Conservation (phyloP, 208 protist genomes). For the Leptomonas seymouri region DNA sequence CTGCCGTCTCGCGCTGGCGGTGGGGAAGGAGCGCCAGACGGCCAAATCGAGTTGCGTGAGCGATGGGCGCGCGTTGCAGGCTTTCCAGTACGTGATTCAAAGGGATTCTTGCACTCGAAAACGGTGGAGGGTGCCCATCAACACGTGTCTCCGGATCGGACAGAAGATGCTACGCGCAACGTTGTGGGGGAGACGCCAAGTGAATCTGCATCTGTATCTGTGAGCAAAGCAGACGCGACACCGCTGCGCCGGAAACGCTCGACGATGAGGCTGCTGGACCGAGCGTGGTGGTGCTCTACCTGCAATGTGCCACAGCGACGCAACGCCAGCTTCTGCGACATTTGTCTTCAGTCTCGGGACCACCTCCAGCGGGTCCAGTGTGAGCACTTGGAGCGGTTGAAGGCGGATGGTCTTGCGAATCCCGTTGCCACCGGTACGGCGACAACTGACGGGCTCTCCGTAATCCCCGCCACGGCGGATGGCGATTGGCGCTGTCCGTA, state of each 20-base stretch:
- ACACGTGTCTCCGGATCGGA: background rate
- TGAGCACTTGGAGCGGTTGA: background rate
- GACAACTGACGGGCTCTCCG: background rate
- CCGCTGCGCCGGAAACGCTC: background rate
- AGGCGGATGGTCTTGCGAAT: background rate
- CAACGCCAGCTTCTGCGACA: slow-evolving; percentile 86
- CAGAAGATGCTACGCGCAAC: background rate
- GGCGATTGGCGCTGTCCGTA: slow-evolving; percentile 85
- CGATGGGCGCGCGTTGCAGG: background rate
- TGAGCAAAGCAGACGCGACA: background rate
- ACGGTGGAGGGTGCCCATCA: background rate
- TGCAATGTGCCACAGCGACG: slow-evolving; percentile 83
- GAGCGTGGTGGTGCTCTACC: slow-evolving; percentile 70
- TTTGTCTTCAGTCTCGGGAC: slow-evolving; percentile 65
- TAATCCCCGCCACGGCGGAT: slow-evolving; percentile 15
- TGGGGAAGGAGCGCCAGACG: background rate
- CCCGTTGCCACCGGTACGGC: background rate
- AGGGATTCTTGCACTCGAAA: slow-evolving; percentile 4
- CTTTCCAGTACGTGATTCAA: background rate
- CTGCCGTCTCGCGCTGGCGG: background rate
- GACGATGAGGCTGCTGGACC: slow-evolving; percentile 23
- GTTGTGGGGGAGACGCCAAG: background rate
- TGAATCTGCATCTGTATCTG: background rate
- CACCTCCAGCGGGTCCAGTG: background rate
- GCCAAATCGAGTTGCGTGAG: background rate